Conservation (phyloP, 2,329 filamentous ascomycete species). For the Periconia sp. region DNA sequence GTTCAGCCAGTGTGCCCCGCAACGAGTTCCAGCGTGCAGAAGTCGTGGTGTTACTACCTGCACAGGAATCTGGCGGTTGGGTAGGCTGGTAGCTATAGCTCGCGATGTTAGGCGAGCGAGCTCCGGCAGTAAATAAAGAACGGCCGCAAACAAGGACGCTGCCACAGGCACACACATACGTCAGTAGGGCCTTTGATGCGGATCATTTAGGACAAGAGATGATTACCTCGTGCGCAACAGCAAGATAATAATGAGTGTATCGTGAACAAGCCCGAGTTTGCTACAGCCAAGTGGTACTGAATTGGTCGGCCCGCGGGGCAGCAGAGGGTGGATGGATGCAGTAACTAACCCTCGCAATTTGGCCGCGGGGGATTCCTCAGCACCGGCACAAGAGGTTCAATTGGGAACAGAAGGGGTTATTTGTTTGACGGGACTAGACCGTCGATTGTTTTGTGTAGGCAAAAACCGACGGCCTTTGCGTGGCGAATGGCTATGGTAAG, state of each 20-base stretch:
- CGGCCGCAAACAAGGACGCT: constrained; percentile 21
- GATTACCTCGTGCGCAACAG: constrained; percentile 20
- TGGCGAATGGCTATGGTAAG: constrained; percentile 6
- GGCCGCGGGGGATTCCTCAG: constrained; percentile 10
- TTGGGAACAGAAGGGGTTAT: constrained; percentile 10
- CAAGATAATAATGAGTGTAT: not conserved
- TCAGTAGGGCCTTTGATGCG: constrained; percentile 19
- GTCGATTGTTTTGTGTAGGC: constrained; percentile 1
- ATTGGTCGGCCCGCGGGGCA: constrained; percentile 1
- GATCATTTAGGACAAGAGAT: constrained; percentile 1
- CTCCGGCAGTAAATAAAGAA: constrained; percentile 27
- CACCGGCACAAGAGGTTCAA: constrained; percentile 8
- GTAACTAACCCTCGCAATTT: constrained; percentile 14
- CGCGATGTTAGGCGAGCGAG: constrained; percentile 13
- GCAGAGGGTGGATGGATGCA: constrained; percentile 2
- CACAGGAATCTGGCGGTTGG: not conserved
- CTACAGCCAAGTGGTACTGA: not conserved
- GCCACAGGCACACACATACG: constrained; percentile 14
- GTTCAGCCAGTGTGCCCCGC: constrained; percentile 4
- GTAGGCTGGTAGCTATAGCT: constrained; percentile 2
- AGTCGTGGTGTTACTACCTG: constrained; percentile 9
- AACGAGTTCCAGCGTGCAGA: constrained; percentile 3
- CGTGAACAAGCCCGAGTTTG: no score
- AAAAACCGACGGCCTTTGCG: constrained; percentile 15
- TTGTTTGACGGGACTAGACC: constrained; percentile 1